Percentiles rank a stretch among this genome's conserved stretches.
Conservation (phyloP, 352 stramenopile species). For the Phytophthora pseudosyringae region DNA sequence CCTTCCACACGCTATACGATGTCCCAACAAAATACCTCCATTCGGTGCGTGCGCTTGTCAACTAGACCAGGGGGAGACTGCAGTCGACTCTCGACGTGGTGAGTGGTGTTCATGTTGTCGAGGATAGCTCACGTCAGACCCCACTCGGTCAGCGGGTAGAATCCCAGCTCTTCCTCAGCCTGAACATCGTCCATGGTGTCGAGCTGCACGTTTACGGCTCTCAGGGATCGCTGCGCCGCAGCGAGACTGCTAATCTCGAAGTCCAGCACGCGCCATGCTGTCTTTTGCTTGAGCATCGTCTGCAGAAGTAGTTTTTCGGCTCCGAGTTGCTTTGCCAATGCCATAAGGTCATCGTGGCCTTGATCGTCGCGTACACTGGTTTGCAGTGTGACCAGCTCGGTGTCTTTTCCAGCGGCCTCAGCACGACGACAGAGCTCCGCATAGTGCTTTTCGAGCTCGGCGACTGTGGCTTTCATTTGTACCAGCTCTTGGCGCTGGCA, state of each 20-base stretch:
- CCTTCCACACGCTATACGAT: conserved; percentile 34
- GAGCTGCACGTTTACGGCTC: neutral
- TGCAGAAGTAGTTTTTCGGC: conserved; percentile 50
- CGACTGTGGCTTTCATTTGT: conserved; percentile 29
- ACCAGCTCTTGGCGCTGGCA: conserved; percentile 40
- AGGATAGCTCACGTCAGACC: conserved; percentile 39
- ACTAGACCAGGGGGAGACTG: neutral
- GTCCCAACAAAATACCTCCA: conserved; percentile 42
- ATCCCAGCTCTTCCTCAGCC: conserved; percentile 35
- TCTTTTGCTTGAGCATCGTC: conserved; percentile 37
- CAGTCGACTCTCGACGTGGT: conserved; percentile 31
- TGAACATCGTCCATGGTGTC: conserved; percentile 24
- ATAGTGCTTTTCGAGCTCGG: conserved; percentile 44
- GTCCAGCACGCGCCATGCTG: conserved; percentile 37
- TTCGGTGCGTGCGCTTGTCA: conserved; percentile 10
- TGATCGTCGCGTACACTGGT: neutral
- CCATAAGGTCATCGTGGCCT: conserved; percentile 15
- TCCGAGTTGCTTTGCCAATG: conserved; percentile 36
- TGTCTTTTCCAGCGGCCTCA: neutral
- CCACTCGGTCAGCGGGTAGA: conserved; percentile 31
- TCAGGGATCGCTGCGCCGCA: neutral
- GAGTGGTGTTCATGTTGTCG: conserved; percentile 27
- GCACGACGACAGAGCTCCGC: conserved; percentile 28
- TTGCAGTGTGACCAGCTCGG: neutral
- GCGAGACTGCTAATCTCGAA: conserved; percentile 21